Percentiles rank a stretch among this genome's conserved stretches.
Evolutionary conservation across 768 basidiomycete species (phyloP).

Genomic region (Hypholoma fasciculare): DNA sequence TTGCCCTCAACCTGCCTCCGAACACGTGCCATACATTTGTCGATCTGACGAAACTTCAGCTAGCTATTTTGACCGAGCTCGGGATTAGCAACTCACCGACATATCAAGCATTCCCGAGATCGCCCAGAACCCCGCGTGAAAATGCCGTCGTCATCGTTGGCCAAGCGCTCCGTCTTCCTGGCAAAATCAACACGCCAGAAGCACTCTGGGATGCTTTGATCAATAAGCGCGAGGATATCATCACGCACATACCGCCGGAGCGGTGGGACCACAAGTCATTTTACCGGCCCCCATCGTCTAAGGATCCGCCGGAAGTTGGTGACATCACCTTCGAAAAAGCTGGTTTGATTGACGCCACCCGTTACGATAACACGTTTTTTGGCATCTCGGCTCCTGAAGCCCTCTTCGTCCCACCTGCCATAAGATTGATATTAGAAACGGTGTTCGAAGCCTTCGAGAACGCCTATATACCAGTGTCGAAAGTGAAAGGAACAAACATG

Average conservation of each 20-base stretch:
- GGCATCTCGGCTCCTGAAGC: slow-evolving; percentile 30
- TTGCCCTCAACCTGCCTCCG: slow-evolving; percentile 19
- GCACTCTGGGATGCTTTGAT: slow-evolving; percentile 28
- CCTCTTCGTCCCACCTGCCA: slow-evolving; percentile 18
- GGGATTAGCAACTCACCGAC: not conserved
- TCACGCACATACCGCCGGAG: slow-evolving; percentile 22
- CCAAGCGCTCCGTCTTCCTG: slow-evolving; percentile 30
- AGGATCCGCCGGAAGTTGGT: slow-evolving; percentile 4
- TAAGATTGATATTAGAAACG: slow-evolving; percentile 27
- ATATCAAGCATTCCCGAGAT: not conserved
- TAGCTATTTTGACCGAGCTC: slow-evolving; percentile 13
- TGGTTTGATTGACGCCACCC: slow-evolving; percentile 26
- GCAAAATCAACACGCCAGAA: slow-evolving; percentile 24
- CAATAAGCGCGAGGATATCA: slow-evolving; percentile 23
- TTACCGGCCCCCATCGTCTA: slow-evolving; percentile 15
- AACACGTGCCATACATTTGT: slow-evolving; percentile 28
- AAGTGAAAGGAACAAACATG: slow-evolving; percentile 26
- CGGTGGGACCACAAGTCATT: slow-evolving; percentile 33
- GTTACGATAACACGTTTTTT: slow-evolving; percentile 32
- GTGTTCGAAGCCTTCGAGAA: slow-evolving; percentile 32
- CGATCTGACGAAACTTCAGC: slow-evolving; percentile 18
- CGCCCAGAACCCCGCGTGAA: not conserved
- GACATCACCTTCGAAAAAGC: slow-evolving; percentile 28
- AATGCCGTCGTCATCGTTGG: slow-evolving; percentile 31
- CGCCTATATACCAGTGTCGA: slow-evolving; percentile 27